Evolutionary conservation across 768 basidiomycete genomes (phyloP).

Genomic region (Rhizopogon roseolus): DNA sequence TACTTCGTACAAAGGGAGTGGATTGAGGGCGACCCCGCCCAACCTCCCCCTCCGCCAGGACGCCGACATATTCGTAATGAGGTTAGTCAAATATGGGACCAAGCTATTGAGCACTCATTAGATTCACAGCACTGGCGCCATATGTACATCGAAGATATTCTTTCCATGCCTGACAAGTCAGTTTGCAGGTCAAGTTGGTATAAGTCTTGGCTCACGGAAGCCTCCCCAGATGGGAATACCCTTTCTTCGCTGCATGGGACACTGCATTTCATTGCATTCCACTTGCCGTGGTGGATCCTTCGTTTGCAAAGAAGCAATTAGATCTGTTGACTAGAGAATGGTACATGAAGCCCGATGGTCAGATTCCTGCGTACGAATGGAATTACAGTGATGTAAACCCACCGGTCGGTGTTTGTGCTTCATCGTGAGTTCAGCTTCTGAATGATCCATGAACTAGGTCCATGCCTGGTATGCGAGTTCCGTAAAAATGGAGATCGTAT

Average conservation of each 20-base stretch:
- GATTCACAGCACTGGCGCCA: constrained; percentile 83
- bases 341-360: constrained; percentile 99
- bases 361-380: constrained; percentile 99
- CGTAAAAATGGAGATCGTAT: not conserved
- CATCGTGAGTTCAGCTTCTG: not conserved
- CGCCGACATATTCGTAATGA: constrained; percentile 81
- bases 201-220: constrained; percentile 3
- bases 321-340: constrained; percentile 96
- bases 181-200: constrained; percentile 12
- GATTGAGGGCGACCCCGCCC: constrained; percentile 93
- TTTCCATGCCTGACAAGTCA: constrained; percentile 99
- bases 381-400: constrained; percentile 99
- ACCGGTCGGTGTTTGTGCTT: constrained; percentile 40
- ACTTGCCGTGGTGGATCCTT: constrained; percentile 90
- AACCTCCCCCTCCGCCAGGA: constrained; percentile 90
- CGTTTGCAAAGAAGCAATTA: constrained; percentile 96
- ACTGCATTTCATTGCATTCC: constrained; percentile 99
- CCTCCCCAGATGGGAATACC: constrained; percentile 84
- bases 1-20: constrained; percentile 95
- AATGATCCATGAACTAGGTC: constrained; percentile 23
- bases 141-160: constrained; percentile 89
- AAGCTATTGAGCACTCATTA: not conserved
- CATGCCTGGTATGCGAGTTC: constrained; percentile 75
- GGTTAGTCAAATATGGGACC: constrained; percentile 35
- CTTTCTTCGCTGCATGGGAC: constrained; percentile 98